Evolutionary conservation across 1,139 yeast genomes (phyloP).

Genomic region (Geotrichum restrictum): DNA sequence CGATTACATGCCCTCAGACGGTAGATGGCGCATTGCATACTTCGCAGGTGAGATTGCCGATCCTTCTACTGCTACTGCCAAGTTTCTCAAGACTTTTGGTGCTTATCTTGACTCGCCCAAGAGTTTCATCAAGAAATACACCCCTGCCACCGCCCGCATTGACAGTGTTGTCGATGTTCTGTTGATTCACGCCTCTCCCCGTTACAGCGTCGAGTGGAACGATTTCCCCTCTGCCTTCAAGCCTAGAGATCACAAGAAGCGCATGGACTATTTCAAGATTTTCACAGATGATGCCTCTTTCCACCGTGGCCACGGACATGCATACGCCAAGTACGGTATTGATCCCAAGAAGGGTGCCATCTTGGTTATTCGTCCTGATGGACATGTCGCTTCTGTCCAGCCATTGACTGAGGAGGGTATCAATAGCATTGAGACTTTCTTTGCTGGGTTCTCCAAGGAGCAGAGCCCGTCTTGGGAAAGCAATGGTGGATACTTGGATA

Average conservation of each 20-base stretch:
- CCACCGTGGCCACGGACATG: conserved; percentile 33
- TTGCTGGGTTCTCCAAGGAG: conserved; percentile 31
- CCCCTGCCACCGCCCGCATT: conserved; percentile 33
- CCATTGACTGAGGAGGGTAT: conserved; percentile 30
- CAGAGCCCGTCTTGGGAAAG: conserved; percentile 26
- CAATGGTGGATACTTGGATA: conserved; percentile 18
- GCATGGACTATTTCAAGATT: conserved; percentile 39
- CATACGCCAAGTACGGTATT: conserved; percentile 35
- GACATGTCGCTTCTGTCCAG: conserved; percentile 36
- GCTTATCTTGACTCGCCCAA: conserved; percentile 26
- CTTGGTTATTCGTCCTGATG: conserved; percentile 40
- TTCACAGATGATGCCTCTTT: conserved; percentile 33
- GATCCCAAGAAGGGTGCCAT: conserved; percentile 34
- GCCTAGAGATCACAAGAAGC: conserved; percentile 33
- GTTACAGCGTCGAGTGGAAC: conserved; percentile 31
- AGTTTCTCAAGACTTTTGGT: conserved; percentile 26
- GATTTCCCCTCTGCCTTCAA: conserved; percentile 38
- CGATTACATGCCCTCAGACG: conserved; percentile 35
- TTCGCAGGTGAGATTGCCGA: conserved; percentile 34
- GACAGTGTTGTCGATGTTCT: conserved; percentile 35
- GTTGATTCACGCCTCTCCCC: conserved; percentile 32
- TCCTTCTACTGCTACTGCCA: conserved; percentile 18
- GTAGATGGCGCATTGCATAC: conserved; percentile 35
- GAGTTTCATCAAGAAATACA: conserved; percentile 32
- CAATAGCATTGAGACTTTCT: conserved; percentile 30